Percentiles rank a stretch among this genome's conserved stretches.
Conservation (phyloP, 1,284 basidiomycete species). For the Cutaneotrichosporon spelunceum region DNA sequence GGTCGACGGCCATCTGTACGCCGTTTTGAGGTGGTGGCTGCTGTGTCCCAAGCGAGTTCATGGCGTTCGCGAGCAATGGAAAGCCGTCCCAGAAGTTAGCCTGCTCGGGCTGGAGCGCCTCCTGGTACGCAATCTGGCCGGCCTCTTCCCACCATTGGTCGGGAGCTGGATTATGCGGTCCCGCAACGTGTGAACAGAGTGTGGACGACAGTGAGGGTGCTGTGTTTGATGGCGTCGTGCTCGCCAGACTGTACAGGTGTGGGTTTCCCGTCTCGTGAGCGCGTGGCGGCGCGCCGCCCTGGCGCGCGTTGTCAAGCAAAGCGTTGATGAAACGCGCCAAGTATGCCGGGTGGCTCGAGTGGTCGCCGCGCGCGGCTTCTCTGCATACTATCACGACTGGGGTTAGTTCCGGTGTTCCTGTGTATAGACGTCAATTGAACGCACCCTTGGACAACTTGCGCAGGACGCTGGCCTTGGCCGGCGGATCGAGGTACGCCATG, state of each 20-base stretch:
- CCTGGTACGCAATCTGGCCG: conserved; percentile 24
- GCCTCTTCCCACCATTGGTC: conserved; percentile 26
- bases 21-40: not conserved
- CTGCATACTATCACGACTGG: conserved; percentile 28
- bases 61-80: conserved; percentile 23
- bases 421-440: not conserved
- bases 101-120: conserved; percentile 21
- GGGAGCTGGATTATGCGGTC: conserved; percentile 19
- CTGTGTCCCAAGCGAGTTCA: conserved; percentile 16
- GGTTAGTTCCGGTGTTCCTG: not conserved
- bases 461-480: conserved; percentile 21
- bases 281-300: conserved; percentile 19
- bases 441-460: conserved; percentile 24
- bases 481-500: conserved; percentile 22
- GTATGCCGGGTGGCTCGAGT: conserved; percentile 24
- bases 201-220: not conserved
- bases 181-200: not conserved
- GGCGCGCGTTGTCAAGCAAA: conserved; percentile 26
- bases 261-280: conserved; percentile 10
- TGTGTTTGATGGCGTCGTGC: not conserved
- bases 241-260: conserved; percentile 4
- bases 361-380: conserved; percentile 25
- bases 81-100: conserved; percentile 28
- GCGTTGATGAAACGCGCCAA: conserved; percentile 26
- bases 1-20: not conserved